Evolutionary conservation across 139 green algal genomes (phyloP), one percentile per base, ranked within the genome.

Genomic region (Closterium sp.): DNA sequence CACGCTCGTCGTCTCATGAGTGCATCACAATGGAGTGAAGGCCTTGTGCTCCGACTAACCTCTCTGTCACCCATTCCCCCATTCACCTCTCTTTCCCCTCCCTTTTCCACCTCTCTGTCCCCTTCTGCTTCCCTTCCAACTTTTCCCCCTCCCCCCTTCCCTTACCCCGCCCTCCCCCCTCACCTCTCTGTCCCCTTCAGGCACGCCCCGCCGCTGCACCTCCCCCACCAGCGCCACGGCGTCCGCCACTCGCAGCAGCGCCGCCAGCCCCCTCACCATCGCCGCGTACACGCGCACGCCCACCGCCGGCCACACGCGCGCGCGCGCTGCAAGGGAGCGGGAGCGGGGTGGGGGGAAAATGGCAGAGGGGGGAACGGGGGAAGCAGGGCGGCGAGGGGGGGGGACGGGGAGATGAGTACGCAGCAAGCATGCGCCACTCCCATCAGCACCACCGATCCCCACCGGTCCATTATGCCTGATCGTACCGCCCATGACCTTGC

Each of bases 221-320:
- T 95, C 95, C 9, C 86, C 79, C 28, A 97, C 93, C 10, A 96
- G 94, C 3, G 89, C n/a, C 86, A 98, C 85, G 11, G 97, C 97
- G 11, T 98, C 97, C 19, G 91, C 89, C 5, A 98, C 97, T 19
- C 93, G 89, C 50, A 99, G 94, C 89, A 94, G 92, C 70, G 95
- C 93, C 62, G 96, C 96, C 22, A 99, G 94, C 5, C 96, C 97
- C 85, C 97, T 89, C 29, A 98, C 95, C 30, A 98, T 50, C 10
- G 92, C 91, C 29, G 87, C 87, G 13, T 96, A 97, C 34, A 95
- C 94, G 1, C 94, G 28, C 21, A 97, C 87, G 19, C 93, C 95
- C 9, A 96, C 92, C 2, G 95, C 31, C 1, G 97, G 96, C 97
- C 97, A 98, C 88, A 79, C 62, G 62, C 62, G 62, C 62, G 19